Evolutionary conservation across 495 filamentous ascomycete species (phyloP).

Genomic region (Daldinia loculata): DNA sequence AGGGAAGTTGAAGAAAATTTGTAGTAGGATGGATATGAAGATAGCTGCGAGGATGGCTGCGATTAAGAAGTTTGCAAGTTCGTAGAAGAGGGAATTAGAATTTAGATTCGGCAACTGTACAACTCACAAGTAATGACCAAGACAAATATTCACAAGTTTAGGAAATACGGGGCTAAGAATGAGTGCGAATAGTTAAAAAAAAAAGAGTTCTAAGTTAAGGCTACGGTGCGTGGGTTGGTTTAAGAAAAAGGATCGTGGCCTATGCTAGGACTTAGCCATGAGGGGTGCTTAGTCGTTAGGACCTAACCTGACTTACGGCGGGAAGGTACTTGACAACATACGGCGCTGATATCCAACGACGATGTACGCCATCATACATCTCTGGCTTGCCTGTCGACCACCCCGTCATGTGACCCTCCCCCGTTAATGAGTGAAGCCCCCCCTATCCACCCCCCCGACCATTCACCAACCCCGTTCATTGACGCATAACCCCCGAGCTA

Average conservation of each 20-base stretch:
- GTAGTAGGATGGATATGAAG: neutral
- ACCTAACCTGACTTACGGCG: neutral
- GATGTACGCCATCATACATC: neutral
- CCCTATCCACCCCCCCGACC: neutral
- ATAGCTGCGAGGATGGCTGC: neutral
- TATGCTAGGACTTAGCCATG: neutral
- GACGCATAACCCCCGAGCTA: conserved; percentile 19
- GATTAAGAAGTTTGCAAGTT: neutral
- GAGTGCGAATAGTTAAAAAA: neutral
- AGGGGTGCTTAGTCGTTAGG: neutral
- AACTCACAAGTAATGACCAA: neutral
- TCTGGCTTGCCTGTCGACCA: neutral
- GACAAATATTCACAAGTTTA: neutral
- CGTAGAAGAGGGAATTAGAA: neutral
- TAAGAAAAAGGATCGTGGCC: neutral
- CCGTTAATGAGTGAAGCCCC: neutral
- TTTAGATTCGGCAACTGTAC: neutral
- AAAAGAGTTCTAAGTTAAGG: neutral
- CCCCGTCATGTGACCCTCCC: neutral
- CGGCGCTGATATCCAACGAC: neutral
- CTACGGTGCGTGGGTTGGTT: neutral
- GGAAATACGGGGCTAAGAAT: neutral
- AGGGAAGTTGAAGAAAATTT: neutral
- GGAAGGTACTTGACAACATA: neutral
- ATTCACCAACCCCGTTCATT: conserved; percentile 13